Evolutionary conservation across 495 filamentous ascomycete species (phyloP), one percentile per base, ranked within the genome.

Genomic region (Thermochaetoides thermophila): DNA sequence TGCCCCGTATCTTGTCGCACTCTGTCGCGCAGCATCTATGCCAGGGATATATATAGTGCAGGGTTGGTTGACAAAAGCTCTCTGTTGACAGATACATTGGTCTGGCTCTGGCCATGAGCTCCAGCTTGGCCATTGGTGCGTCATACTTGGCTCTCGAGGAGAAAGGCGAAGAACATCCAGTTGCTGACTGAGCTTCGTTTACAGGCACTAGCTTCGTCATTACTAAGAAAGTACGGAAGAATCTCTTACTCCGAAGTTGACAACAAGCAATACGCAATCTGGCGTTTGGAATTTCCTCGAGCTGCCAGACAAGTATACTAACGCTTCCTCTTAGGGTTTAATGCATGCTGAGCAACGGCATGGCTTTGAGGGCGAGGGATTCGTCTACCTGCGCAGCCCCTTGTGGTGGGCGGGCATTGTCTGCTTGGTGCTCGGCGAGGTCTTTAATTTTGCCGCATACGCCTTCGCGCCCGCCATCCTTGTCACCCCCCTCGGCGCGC

Each of bases 401-500:
- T 69, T 82, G 53, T 97, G 89, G 89, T 97, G 89, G 89, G 78
- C 66, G 24, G 89, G 89, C 38, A 91, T 94, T 42, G 56, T 75
- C 43, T 91, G 81, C 49, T 69, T 73, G 66, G 80, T 92, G 62
- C 63, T 78, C 23, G 89, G 89, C 40, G 89, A 97, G 58, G 66
- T 89, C 30, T 84, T 81, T 52, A 97, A 97, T 52, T 97, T 97
- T 52, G 84, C 85, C 17, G 89, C 89, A 36, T 97, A 97, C 54
- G 89, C 89, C 1, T 97, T 95, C 59, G 89, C 89, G 39, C 89
- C 89, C 23, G 89, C 89, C 3, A 97, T 97, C 53, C 66, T 97
- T 34, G 89, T 97, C 21, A 97, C 89, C 3, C 89, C 89, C 10
- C 59, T 97, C 22, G 89, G 89, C 24, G 89, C 89, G 25, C 63